Evolutionary conservation across 495 filamentous ascomycete genomes (phyloP).

Genomic region (Talaromyces trachyspermus): DNA sequence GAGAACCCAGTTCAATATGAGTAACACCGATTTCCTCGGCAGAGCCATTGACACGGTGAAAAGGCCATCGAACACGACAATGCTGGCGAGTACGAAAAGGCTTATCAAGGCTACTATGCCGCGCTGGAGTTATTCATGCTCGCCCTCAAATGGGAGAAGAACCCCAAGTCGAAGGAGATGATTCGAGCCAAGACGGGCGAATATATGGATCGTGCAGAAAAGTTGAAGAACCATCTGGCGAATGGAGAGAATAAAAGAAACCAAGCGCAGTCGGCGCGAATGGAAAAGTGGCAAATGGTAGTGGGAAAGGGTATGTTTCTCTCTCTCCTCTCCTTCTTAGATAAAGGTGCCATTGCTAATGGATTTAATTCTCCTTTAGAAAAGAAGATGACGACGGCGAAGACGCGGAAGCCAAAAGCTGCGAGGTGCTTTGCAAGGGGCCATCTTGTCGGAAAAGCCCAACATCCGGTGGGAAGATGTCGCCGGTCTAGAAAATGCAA

Average conservation of each 20-base stretch:
- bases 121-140: constrained; percentile 94
- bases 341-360: background rate
- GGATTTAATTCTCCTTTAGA: constrained; percentile 15
- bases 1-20: constrained; percentile 51
- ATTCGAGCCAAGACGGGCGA: constrained; percentile 86
- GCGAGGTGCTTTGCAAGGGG: constrained; percentile 79
- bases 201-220: constrained; percentile 98
- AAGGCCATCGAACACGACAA: constrained; percentile 96
- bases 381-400: constrained; percentile 60
- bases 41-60: constrained; percentile 89
- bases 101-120: constrained; percentile 90
- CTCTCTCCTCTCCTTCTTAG: background rate
- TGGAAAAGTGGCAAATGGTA: constrained; percentile 66
- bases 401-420: constrained; percentile 94
- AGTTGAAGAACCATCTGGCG: constrained; percentile 83
- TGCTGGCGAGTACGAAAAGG: constrained; percentile 90
- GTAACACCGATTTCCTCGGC: constrained; percentile 93
- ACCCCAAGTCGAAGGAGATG: constrained; percentile 90
- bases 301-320: constrained; percentile 55
- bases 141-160: constrained; percentile 98
- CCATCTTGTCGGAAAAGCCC: constrained; percentile 89
- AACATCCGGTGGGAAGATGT: constrained; percentile 98
- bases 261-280: constrained; percentile 80
- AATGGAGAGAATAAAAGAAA: constrained; percentile 70
- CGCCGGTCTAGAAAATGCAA: constrained; percentile 88